Base-by-base conservation (phyloP, 2,329 filamentous ascomycete genomes). In the Alternaria arbusti region DNA sequence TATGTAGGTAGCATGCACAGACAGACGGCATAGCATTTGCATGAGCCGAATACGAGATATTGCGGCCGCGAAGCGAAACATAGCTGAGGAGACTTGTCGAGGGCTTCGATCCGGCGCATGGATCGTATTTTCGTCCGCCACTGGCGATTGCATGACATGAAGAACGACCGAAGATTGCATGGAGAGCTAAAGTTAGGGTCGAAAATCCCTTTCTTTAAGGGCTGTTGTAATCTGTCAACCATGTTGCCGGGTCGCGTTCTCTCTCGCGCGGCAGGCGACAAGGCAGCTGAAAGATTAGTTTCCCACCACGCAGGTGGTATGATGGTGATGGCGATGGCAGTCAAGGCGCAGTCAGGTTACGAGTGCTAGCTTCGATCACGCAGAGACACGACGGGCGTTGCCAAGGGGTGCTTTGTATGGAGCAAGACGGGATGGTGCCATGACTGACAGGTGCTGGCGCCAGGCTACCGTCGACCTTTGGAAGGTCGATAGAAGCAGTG, bases 31-130 rank as follows among this genome's bases (percentile, higher is more conserved):
- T 59, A 51, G 61, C 50, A 36, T 61, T 25, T 54, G 70, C 71
- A 70, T 71, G 64, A 71, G 68, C 56, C 47, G 60, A 66, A 70
- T 64, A 71, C 71, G 69, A 69, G 56, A 36, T 36, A 55, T 50
- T 54, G 45, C 60, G 46, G 54, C 28, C 54, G 47, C 43, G 59
- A 52, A 47, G 59, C 46, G 63, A 59, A 32, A 63, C 56, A 54
- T 23, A 30, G 45, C 56, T 32, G 56, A 30, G n/a, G 12, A 47
- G 51, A 56, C 32, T 56, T 63, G 51, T 45, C 60, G 61, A 60
- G 43, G 60, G 32, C 45, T 54, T 63, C 49, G 12, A 54, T 56
- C 26, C 11, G 32, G 10, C 17, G 25, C 54, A 57, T 45, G 59
- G 28, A 20, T 60, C 22, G n/a, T 43, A 15, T 43, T 52, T 44